Base-by-base conservation (phyloP, 768 basidiomycete genomes). In the Asterophora parasitica region DNA sequence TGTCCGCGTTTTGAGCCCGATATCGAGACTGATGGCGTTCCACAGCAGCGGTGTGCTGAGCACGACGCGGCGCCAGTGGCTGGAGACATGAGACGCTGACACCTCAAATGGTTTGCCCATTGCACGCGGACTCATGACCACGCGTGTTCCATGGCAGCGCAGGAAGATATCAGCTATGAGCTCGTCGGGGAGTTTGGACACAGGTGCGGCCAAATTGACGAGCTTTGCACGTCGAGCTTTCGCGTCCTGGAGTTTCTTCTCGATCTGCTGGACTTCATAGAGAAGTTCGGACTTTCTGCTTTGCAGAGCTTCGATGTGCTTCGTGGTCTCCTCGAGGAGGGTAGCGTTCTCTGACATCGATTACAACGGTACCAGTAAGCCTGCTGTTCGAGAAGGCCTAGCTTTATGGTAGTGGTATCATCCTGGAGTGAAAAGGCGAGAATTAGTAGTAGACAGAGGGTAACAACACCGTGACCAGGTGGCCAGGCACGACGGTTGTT, bases 81-180 rank as follows among this genome's bases (percentile, higher is more conserved):
- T 59, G 4, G 71, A 78, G 2, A 79, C 74, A 40, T 73, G 74
- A 0, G 76, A 74, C 9, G 68, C 67, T 1, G 63, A 49, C 7
- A 79, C 59, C 44, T 70, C 67, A 37, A 71, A 71, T 0, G 61
- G 58, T 31, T 50, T 44, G n/a, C 30, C 9, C 31, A 39, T 23
- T 44, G 35, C 7, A 35, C 42, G 28, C 35, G 48, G 47, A 31
- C 8, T 43, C 5, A 43, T 45, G 13, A 33, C 43, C 13, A 51
- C 41, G 9, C 30, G 42, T 11, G 48, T 45, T 12, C 61, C 53
- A 39, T 65, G 65, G 48, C 67, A 69, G 7, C 61, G 51, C 31
- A 65, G 58, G 46, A 77, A 72, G 37, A 77, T 69, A 9, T 50
- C 49, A 15, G 64, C 57, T 19, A 77, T 61, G 32, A 77, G 55